Evolutionary conservation across 2,329 filamentous ascomycete species (phyloP), one percentile per base, ranked within the genome.

Genomic region (Aspergillus versicolor): DNA sequence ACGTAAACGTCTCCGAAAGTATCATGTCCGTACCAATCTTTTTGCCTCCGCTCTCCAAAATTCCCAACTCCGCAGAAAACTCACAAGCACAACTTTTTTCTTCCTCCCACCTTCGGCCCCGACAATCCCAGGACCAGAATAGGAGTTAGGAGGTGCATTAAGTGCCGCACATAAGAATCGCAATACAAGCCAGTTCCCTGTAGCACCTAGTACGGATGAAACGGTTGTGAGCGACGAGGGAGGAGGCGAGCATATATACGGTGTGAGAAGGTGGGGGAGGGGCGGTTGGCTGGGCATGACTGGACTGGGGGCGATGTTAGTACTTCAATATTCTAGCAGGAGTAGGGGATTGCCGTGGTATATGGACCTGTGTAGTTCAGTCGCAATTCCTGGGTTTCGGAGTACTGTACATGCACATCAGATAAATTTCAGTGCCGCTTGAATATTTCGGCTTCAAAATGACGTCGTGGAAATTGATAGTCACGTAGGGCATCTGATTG

Each of bases 1-100:
- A 24, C 11, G 13, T 21, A 27, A 7, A 30, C 11, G 30, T 11
- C 15, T 42, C 42, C n/a, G 8, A 19, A n/a, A 34, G 17, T 27
- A 19, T 21, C 17, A 45, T 12, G 5, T 13, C 6, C 80, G 62
- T 75, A 90, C 88, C 68, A 91, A 73, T 72, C 87, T 87, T 52
- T 84, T 82, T 2, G 82, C 82, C 49, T 90, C 88, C 3, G 87
- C 84, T 61, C 79, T 86, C 91, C 92, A 97, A 70, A 96, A 95
- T 1, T 83, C 78, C 61, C 82, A 84, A 66, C 93, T 88, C 59
- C 90, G 83, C 74, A 96, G 77, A 75, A 94, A 96, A 76, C 90
- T 95, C 57, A 94, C 86, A 3, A 97, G 79, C 3, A 96, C 80
- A 1, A 97, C 82, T 49, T 78, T 81, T 24, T 73, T 75, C 43